Base-by-base conservation (phyloP, 345 rosid species). In the Pistacia integerrima region DNA sequence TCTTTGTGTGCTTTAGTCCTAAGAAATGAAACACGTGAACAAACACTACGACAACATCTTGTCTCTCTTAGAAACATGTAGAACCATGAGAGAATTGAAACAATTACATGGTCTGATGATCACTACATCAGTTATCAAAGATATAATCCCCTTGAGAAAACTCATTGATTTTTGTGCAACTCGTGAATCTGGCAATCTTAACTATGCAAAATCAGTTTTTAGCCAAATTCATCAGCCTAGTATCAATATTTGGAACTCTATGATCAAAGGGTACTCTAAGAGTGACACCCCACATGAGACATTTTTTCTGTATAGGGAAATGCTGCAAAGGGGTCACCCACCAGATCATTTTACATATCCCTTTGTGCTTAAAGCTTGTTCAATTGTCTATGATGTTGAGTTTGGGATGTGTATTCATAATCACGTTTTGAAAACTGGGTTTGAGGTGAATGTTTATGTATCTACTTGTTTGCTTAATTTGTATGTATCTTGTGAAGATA, bases 161-260 rank as follows among this genome's bases (percentile, higher is more conserved):
- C 77, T 81, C 66, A 76, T 81, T 66, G 82, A 81, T 25, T 78
- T 69, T 35, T 76, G 80, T 69, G 75, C 76, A 28, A 52, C 17
- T 59, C 49, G n/a, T 3, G 76, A 81, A 33, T 72, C 78, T 35
- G 16, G 30, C 18, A 66, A 70, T 52, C 78, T 84, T 41, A 76
- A 14, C 55, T 79, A 84, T 74, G 84, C 83, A 35, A 62, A 35
- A 38, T 58, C 38, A 5, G 52, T 71, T 58, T 58, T 58, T 41
- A 11, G 49, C 25, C 63, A 70, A 56, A 55, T 55, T 35, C 17
- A 69, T 49, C 62, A 2, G 10, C 84, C 84, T 22, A 81, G 80
- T 62, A 76, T 76, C 14, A 78, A 81, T 73, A 76, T 81, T 72
- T 84, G 86, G 86, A 84, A 84, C 78, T 72, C 86, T 8, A 84